Conservation (phyloP, 495 filamentous ascomycete genomes). For the Neurospora cerealis region DNA sequence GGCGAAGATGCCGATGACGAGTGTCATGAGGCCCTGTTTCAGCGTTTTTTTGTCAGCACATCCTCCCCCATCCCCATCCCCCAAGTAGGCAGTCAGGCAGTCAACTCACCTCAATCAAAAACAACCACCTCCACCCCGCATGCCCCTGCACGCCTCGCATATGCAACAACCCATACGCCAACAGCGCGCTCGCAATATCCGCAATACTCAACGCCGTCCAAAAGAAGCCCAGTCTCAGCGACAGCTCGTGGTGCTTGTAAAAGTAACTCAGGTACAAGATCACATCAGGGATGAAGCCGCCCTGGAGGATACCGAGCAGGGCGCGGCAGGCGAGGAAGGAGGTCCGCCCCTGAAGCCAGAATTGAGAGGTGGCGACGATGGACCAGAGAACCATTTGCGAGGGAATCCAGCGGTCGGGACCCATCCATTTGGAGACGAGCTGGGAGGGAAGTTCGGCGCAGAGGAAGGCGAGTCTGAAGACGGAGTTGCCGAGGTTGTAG, state of each 20-base stretch:
- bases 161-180: conserved; percentile 64
- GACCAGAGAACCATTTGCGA: conserved; percentile 74
- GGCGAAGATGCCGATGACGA: conserved; percentile 52
- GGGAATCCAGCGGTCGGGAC: conserved; percentile 80
- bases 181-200: conserved; percentile 54
- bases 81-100: not conserved
- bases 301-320: conserved; percentile 65
- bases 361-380: conserved; percentile 57
- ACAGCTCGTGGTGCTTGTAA: conserved; percentile 53
- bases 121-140: conserved; percentile 54
- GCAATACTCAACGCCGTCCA: conserved; percentile 63
- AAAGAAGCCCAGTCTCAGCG: conserved; percentile 35
- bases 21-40: conserved; percentile 40
- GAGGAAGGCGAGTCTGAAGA: conserved; percentile 61
- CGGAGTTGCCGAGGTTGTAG: conserved; percentile 69
- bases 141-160: conserved; percentile 48
- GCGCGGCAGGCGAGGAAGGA: conserved; percentile 57
- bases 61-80: not conserved
- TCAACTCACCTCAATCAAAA: conserved; percentile 18
- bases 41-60: not conserved
- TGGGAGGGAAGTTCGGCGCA: conserved; percentile 68
- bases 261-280: conserved; percentile 69
- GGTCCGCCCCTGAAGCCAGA: conserved; percentile 48
- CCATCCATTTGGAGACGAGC: conserved; percentile 63
- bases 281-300: conserved; percentile 52